Evolutionary conservation across 2,329 filamentous ascomycete genomes (phyloP).

Genomic region (Fusarium pininemorale): DNA sequence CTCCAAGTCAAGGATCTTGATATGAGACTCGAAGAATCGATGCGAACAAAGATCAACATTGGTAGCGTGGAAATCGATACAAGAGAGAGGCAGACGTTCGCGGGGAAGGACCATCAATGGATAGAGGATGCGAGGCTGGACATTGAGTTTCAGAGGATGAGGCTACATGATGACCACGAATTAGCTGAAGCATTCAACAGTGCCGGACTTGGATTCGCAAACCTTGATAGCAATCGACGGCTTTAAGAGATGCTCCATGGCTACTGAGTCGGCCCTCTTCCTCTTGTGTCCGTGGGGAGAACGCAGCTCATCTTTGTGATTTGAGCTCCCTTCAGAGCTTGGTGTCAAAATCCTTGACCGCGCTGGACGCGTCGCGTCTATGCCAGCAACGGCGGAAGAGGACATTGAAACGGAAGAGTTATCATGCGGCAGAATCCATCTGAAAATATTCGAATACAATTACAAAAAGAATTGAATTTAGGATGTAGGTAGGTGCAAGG

Average conservation of each 20-base stretch:
- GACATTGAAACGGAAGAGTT: slow-evolving; percentile 43
- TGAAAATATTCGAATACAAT: not conserved
- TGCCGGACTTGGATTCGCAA: slow-evolving; percentile 14
- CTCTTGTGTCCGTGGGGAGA: slow-evolving; percentile 46
- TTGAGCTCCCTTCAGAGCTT: slow-evolving; percentile 51
- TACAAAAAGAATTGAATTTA: slow-evolving; percentile 5
- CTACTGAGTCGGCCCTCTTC: slow-evolving; percentile 49
- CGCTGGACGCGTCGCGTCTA: slow-evolving; percentile 61
- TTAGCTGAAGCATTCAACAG: slow-evolving; percentile 5
- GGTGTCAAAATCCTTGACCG: slow-evolving; percentile 54
- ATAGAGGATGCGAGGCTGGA: slow-evolving; percentile 64
- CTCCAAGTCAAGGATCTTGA: slow-evolving; percentile 71
- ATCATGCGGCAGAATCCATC: slow-evolving; percentile 34
- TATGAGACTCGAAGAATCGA: slow-evolving; percentile 67
- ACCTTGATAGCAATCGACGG: slow-evolving; percentile 64
- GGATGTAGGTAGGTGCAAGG: slow-evolving; percentile 12
- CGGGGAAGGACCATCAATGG: slow-evolving; percentile 71
- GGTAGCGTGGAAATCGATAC: slow-evolving; percentile 64
- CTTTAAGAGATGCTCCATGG: slow-evolving; percentile 63
- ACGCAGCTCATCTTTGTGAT: slow-evolving; percentile 45
- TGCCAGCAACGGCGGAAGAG: slow-evolving; percentile 46
- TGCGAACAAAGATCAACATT: slow-evolving; percentile 61
- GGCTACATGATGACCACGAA: slow-evolving; percentile 52
- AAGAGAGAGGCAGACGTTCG: slow-evolving; percentile 67
- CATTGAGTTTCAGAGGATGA: slow-evolving; percentile 62